A percentile compares a stretch with the other conserved stretches of the same genome.
These are phyloP conservation scores for Fomitopsis pulvina DNA, from an alignment of 768 basidiomycete species.

Conservation along the genomic window DNA sequence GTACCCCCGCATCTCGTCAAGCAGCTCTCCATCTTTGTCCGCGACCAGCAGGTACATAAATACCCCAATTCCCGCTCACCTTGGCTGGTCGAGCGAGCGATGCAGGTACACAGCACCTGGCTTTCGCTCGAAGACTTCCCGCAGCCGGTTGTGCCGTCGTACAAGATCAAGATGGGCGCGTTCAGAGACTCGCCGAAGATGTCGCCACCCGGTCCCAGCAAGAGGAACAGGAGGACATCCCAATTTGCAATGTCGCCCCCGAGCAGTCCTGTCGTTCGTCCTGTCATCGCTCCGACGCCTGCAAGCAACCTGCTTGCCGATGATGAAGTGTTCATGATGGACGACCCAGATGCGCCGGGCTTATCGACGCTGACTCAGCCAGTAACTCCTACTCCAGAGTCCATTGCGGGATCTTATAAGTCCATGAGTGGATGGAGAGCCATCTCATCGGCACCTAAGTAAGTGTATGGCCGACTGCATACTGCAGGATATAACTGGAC, in stretches of 20 bases:
- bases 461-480: slow-evolving; percentile 18
- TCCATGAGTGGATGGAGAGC: slow-evolving; percentile 26
- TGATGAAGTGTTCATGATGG: slow-evolving; percentile 83
- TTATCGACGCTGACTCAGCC: slow-evolving; percentile 5
- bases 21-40: slow-evolving; percentile 55
- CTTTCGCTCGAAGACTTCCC: slow-evolving; percentile 65
- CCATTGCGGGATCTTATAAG: not conserved
- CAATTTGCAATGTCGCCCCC: slow-evolving; percentile 22
- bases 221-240: slow-evolving; percentile 10
- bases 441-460: slow-evolving; percentile 42
- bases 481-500: not conserved
- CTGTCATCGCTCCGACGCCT: slow-evolving; percentile 10
- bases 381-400: not conserved
- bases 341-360: slow-evolving; percentile 46
- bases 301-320: slow-evolving; percentile 23
- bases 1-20: slow-evolving; percentile 58
- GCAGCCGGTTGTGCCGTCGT: slow-evolving; percentile 36
- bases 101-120: slow-evolving; percentile 67
- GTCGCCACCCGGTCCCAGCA: slow-evolving; percentile 23
- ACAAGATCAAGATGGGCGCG: slow-evolving; percentile 11
- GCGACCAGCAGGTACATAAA: slow-evolving; percentile 54
- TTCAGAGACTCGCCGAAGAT: slow-evolving; percentile 24
- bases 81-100: slow-evolving; percentile 42
- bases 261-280: slow-evolving; percentile 21
- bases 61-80: slow-evolving; percentile 59